Percentiles rank a stretch among this genome's conserved stretches.
Conservation (phyloP, 2,329 filamentous ascomycete species). For the Beauveria caledonica region DNA sequence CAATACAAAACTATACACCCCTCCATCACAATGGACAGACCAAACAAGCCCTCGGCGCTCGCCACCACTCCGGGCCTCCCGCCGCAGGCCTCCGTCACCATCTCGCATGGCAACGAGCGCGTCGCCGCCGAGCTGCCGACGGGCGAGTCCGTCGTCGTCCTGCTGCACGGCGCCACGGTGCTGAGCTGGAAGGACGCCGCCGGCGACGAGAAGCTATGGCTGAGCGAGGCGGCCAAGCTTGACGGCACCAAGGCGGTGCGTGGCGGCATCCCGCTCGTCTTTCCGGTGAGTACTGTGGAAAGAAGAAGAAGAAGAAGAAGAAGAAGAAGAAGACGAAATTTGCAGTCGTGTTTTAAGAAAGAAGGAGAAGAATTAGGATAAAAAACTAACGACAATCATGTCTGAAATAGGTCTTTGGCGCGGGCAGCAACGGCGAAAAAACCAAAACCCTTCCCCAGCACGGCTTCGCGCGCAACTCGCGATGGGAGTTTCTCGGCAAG, state of each 20-base stretch:
- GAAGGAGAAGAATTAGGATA: too few species aligned
- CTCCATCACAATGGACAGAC: slow-evolving; percentile 64
- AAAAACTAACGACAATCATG: too few species aligned
- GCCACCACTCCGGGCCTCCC: slow-evolving; percentile 65
- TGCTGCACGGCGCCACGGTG: slow-evolving; percentile 89
- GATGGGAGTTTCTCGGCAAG: slow-evolving; percentile 93
- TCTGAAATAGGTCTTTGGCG: slow-evolving; percentile 67
- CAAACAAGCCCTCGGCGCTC: slow-evolving; percentile 73
- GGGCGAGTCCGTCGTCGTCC: slow-evolving; percentile 76
- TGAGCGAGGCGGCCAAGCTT: slow-evolving; percentile 70
- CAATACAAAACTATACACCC: not conserved
- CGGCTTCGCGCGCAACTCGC: slow-evolving; percentile 82
- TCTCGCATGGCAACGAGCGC: slow-evolving; percentile 60
- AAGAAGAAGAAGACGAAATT: too few species aligned
- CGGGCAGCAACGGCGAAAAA: slow-evolving; percentile 65
- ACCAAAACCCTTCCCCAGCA: slow-evolving; percentile 80
- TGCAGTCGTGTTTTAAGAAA: too few species aligned
- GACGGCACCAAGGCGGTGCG: slow-evolving; percentile 86
- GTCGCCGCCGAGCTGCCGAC: slow-evolving; percentile 76
- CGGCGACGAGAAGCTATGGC: slow-evolving; percentile 75
- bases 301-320: too few species aligned
- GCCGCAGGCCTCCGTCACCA: slow-evolving; percentile 67
- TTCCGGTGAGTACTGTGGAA: slow-evolving; percentile 56
- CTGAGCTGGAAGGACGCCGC: slow-evolving; percentile 82
- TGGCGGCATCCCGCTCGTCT: slow-evolving; percentile 87